These are phyloP conservation scores for Saccharomyces hybrid DNA, from an alignment of 1,139 yeast species.

Conservation along the genomic window DNA sequence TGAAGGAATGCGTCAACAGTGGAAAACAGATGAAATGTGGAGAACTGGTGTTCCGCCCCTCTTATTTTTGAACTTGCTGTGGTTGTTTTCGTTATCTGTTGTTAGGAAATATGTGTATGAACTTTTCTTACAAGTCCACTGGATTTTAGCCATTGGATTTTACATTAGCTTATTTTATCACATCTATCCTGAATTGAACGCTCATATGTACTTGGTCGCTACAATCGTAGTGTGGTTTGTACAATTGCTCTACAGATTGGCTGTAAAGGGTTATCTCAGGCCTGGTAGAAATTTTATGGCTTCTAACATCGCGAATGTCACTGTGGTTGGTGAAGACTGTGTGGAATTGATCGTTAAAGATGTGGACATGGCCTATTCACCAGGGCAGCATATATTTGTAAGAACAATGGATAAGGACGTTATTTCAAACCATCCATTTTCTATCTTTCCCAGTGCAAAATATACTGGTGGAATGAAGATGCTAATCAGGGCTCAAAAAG, in stretches of 20 bases:
- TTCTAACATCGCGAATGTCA: background rate
- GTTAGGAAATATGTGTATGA: background rate
- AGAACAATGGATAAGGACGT: background rate
- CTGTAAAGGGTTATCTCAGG: background rate
- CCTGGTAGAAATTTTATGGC: background rate
- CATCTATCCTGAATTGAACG: background rate
- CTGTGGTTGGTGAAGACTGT: background rate
- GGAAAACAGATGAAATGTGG: background rate
- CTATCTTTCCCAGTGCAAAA: background rate
- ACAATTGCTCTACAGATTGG: background rate
- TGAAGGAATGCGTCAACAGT: background rate
- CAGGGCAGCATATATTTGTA: background rate
- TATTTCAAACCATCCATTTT: background rate
- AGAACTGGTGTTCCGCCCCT: background rate
- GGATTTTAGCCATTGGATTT: background rate
- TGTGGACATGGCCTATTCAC: background rate
- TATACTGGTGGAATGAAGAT: background rate
- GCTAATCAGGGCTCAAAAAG: background rate
- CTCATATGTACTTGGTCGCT: background rate
- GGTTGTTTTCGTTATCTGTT: background rate
- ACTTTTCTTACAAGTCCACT: background rate
- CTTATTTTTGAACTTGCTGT: background rate
- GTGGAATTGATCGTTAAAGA: background rate
- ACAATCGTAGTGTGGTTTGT: background rate
- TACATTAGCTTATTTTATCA: background rate